These are phyloP conservation scores for Gossypium bickii DNA, from an alignment of 345 rosid species.

Conservation along the genomic window DNA sequence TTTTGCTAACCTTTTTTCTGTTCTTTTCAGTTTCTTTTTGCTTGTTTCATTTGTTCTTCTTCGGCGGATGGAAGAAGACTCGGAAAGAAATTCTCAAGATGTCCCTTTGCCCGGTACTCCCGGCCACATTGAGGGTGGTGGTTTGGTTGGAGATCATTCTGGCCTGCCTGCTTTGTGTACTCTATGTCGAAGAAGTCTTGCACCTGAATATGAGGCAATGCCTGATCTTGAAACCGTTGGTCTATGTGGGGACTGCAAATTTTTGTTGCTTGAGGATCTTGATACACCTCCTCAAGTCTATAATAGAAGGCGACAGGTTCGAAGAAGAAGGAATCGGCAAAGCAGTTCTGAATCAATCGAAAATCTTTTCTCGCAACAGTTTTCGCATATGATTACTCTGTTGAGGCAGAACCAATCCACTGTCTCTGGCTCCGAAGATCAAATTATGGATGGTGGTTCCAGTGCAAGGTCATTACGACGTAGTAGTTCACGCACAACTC, in stretches of 20 bases:
- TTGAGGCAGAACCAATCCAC: slow-evolving; percentile 51
- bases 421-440: slow-evolving; percentile 37
- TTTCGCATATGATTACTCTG: slow-evolving; percentile 49
- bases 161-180: slow-evolving; percentile 42
- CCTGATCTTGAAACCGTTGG: slow-evolving; percentile 36
- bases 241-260: slow-evolving; percentile 79
- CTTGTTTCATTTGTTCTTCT: slow-evolving; percentile 15
- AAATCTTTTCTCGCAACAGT: slow-evolving; percentile 48
- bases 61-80: slow-evolving; percentile 40
- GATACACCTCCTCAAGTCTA: slow-evolving; percentile 44
- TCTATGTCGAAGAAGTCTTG: slow-evolving; percentile 47
- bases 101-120: slow-evolving; percentile 7
- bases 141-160: slow-evolving; percentile 25
- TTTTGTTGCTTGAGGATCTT: slow-evolving; percentile 63
- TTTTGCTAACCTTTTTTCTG: not conserved
- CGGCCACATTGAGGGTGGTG: slow-evolving; percentile 22
- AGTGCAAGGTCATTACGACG: slow-evolving; percentile 33
- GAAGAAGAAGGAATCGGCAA: slow-evolving; percentile 48
- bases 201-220: slow-evolving; percentile 39
- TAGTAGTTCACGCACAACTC: slow-evolving; percentile 49
- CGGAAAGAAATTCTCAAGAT: slow-evolving; percentile 20
- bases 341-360: slow-evolving; percentile 65
- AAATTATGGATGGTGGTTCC: slow-evolving; percentile 32
- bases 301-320: slow-evolving; percentile 29
- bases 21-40: not conserved